Evolutionary conservation across 306 rosid species (phyloP), one percentile per base, ranked within the genome.

Genomic region (Begonia peltatifolia): DNA sequence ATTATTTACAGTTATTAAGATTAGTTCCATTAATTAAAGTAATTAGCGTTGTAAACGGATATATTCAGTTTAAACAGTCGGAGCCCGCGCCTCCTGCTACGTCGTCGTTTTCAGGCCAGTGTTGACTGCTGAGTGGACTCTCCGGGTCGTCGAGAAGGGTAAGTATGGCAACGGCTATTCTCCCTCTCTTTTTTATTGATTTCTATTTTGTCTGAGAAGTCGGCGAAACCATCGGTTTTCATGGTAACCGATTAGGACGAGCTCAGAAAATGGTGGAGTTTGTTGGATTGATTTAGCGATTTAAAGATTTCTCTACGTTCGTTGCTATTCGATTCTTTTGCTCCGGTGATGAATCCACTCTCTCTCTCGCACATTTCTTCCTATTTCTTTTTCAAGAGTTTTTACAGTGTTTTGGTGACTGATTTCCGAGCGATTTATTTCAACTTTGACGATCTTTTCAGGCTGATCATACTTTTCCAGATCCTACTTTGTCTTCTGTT

Each of bases 271-370:
- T 48, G 51, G 46, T 15, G 58, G 47, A 64, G 41, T 30, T 61
- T 63, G 64, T 44, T 64, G 22, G 47, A 58, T 68, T n/a, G 30
- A 51, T 16, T 11, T 57, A 23, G 77, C 66, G 53, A 61, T 82
- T 68, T 76, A 82, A 85, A 64, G 76, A 60, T 43, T 25, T 6
- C 23, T 56, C 57, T 41, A 57, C 61, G 46, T 47, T 56, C 80
- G 50, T 70, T 72, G 59, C 57, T 12, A 67, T 38, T 82, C 61
- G 89, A 57, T 85, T 83, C 89, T 85, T 71, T 68, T 76, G 76
- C 13, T 54, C 54, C 11, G 76, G 79, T 64, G 35, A 50, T 76
- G 95, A 82, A 76, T 85, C 95, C 95, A 72, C 80, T 70, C 77
- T 70, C 79, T 64, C 60, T 54, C 65, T 18, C 48, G 38, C 54